Percentiles rank a stretch among this genome's conserved stretches.
These are phyloP conservation scores for Pyronema domesticum DNA, from an alignment of 495 filamentous ascomycete species.

Conservation along the genomic window DNA sequence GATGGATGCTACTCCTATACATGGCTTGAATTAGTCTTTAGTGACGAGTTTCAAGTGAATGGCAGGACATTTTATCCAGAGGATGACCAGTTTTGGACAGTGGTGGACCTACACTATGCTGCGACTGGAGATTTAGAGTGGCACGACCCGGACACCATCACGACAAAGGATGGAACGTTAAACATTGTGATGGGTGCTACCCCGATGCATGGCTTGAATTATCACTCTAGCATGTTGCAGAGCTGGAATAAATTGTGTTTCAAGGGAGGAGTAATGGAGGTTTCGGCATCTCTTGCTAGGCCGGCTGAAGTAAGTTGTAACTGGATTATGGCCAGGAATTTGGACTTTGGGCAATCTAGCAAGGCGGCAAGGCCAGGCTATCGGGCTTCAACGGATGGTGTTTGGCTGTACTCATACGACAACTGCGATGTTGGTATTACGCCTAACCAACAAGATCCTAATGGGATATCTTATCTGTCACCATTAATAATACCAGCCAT, in stretches of 20 bases:
- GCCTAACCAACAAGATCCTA: conserved; percentile 50
- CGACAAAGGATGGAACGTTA: conserved; percentile 47
- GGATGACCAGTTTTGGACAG: conserved; percentile 57
- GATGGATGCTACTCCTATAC: conserved; percentile 50
- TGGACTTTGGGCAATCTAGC: conserved; percentile 69
- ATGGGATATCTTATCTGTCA: conserved; percentile 49
- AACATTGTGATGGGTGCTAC: conserved; percentile 50
- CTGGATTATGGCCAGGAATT: conserved; percentile 67
- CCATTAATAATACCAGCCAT: no score
- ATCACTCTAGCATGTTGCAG: conserved; percentile 63
- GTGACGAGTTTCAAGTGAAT: conserved; percentile 58
- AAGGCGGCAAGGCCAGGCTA: conserved; percentile 51
- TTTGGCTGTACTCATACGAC: conserved; percentile 71
- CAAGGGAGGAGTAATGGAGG: conserved; percentile 57
- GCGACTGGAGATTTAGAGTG: conserved; percentile 65
- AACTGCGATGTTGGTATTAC: conserved; percentile 60
- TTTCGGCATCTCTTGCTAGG: conserved; percentile 57
- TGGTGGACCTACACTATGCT: conserved; percentile 59
- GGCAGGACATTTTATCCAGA: conserved; percentile 61
- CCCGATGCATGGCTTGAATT: conserved; percentile 47
- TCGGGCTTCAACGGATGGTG: conserved; percentile 48
- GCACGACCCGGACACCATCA: conserved; percentile 66
- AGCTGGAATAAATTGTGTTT: conserved; percentile 74
- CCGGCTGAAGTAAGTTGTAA: conserved; percentile 43
- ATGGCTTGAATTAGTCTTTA: conserved; percentile 55